phyloP scores from a whole-genome alignment of 2,329 filamentous ascomycete species.

The Macrophomina phaseolina region DNA sequence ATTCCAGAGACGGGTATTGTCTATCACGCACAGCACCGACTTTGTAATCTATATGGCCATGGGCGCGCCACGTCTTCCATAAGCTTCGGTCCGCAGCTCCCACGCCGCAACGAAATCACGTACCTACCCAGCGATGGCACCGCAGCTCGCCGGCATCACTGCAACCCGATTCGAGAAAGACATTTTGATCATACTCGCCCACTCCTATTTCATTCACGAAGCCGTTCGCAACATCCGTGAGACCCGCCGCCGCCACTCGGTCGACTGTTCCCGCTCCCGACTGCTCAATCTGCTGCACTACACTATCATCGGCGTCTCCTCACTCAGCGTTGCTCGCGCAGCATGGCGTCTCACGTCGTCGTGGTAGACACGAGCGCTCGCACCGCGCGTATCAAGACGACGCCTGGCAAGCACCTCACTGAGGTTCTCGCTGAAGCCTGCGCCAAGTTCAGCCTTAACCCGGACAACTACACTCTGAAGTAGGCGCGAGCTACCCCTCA shows the following conservation, averaged over 20 bases:
- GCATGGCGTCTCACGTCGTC: slow-evolving; percentile 86
- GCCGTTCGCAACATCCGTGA: slow-evolving; percentile 27
- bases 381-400: slow-evolving; percentile 81
- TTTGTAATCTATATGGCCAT: slow-evolving; percentile 1
- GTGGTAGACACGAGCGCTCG: slow-evolving; percentile 82
- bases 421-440: slow-evolving; percentile 90
- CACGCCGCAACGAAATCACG: slow-evolving; percentile 8
- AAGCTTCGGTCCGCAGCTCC: slow-evolving; percentile 26
- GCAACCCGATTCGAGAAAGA: slow-evolving; percentile 24
- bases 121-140: slow-evolving; percentile 20
- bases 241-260: slow-evolving; percentile 24
- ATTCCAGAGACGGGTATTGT: not conserved
- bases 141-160: slow-evolving; percentile 25
- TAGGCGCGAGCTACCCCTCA: slow-evolving; percentile 44
- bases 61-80: slow-evolving; percentile 24
- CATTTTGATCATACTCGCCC: slow-evolving; percentile 24
- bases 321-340: slow-evolving; percentile 32
- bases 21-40: not conserved
- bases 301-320: slow-evolving; percentile 28
- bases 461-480: slow-evolving; percentile 82
- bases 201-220: slow-evolving; percentile 21
- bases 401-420: slow-evolving; percentile 77
- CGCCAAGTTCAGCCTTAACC: slow-evolving; percentile 74
- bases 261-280: slow-evolving; percentile 24
- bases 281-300: slow-evolving; percentile 26